Evolutionary conservation across 768 basidiomycete genomes (phyloP).

Genomic region (Trametes meyenii): DNA sequence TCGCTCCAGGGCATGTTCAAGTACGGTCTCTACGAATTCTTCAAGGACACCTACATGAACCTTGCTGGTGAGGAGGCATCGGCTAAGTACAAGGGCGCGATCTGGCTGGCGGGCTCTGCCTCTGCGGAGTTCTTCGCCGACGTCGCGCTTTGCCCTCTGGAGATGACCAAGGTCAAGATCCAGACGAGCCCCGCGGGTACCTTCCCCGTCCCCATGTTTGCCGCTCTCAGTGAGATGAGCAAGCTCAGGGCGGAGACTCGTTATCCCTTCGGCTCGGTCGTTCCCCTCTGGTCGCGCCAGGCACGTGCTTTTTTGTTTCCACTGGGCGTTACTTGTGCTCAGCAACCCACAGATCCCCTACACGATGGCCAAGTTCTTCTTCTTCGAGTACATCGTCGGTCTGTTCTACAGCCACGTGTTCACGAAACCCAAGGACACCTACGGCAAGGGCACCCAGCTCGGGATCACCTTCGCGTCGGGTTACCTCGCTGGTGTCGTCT

Average conservation of each 20-base stretch:
- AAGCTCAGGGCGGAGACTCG: constrained; percentile 69
- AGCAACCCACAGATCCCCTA: constrained; percentile 77
- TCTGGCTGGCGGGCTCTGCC: constrained; percentile 94
- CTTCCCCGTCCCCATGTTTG: constrained; percentile 76
- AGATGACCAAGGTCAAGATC: constrained; percentile 93
- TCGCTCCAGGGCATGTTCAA: constrained; percentile 98
- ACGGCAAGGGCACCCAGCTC: constrained; percentile 83
- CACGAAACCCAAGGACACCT: constrained; percentile 74
- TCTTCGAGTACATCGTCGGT: constrained; percentile 87
- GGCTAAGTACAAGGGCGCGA: constrained; percentile 80
- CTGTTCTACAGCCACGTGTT: constrained; percentile 90
- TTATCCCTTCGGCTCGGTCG: constrained; percentile 83
- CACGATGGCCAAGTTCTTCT: constrained; percentile 99
- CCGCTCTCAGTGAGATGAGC: constrained; percentile 73
- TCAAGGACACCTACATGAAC: constrained; percentile 94
- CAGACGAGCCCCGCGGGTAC: constrained; percentile 76
- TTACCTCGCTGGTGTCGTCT: constrained; percentile 94
- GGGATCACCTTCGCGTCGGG: constrained; percentile 89
- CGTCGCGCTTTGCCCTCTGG: constrained; percentile 92
- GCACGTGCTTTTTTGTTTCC: constrained; percentile 39
- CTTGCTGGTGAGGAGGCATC: constrained; percentile 81
- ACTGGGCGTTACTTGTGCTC: neutral
- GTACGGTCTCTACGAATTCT: constrained; percentile 96
- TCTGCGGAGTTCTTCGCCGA: constrained; percentile 97
- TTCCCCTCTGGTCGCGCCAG: constrained; percentile 89